Conservation (phyloP, 2,329 filamentous ascomycete genomes). For the Aspergillus alliaceus region DNA sequence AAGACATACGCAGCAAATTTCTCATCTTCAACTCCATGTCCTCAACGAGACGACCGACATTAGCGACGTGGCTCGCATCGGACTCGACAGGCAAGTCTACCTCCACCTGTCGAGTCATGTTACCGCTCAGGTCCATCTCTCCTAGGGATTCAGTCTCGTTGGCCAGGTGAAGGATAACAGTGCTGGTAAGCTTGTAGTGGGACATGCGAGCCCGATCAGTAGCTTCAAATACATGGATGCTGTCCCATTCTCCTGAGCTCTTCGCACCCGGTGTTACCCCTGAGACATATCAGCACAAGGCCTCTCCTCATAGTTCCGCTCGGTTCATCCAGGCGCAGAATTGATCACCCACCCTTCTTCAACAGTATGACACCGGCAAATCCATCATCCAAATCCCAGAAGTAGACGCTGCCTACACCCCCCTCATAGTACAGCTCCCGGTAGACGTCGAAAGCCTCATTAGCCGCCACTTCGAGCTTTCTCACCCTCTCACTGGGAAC, state of each 20-base stretch:
- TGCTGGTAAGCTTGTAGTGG: conserved; percentile 97
- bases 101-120: conserved; percentile 97
- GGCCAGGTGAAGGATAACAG: conserved; percentile 87
- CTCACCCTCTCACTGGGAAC: conserved; percentile 87
- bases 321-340: not conserved
- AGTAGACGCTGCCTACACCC: conserved; percentile 92
- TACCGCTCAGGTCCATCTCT: conserved; percentile 88
- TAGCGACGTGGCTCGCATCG: conserved; percentile 91
- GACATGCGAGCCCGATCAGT: conserved; percentile 87
- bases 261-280: conserved; percentile 67
- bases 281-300: conserved; percentile 6
- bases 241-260: conserved; percentile 89
- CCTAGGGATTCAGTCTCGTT: conserved; percentile 68
- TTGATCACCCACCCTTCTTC: conserved; percentile 73
- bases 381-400: conserved; percentile 97
- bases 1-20: conserved; percentile 71
- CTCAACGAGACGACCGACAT: conserved; percentile 90
- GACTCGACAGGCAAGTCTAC: conserved; percentile 84
- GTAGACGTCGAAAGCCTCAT: conserved; percentile 96
- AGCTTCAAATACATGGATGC: conserved; percentile 97
- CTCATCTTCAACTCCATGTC: conserved; percentile 99
- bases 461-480: conserved; percentile 90
- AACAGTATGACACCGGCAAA: conserved; percentile 94
- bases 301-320: not conserved
- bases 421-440: conserved; percentile 91